These are phyloP conservation scores for Nigrograna mackinnonii DNA, from an alignment of 2,329 filamentous ascomycete genomes.

Conservation along the genomic window DNA sequence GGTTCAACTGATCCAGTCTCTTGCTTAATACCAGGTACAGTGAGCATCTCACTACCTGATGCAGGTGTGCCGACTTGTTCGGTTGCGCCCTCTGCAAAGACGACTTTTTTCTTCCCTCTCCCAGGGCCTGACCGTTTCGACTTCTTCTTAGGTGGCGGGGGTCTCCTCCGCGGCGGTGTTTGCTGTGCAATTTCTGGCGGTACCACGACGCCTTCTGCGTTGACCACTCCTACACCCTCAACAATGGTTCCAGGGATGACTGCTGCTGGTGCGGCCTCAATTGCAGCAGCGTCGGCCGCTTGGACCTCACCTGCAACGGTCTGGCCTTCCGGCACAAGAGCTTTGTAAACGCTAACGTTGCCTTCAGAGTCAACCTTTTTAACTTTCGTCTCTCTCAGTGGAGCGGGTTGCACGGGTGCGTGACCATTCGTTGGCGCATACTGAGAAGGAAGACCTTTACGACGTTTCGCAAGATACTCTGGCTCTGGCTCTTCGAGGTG, in stretches of 20 bases:
- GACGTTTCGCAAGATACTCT: slow-evolving; percentile 65
- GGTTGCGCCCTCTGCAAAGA: slow-evolving; percentile 55
- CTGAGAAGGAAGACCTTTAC: slow-evolving; percentile 59
- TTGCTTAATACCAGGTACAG: slow-evolving; percentile 33
- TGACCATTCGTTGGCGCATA: slow-evolving; percentile 24
- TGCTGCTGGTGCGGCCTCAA: slow-evolving; percentile 49
- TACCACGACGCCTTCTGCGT: slow-evolving; percentile 63
- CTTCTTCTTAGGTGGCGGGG: slow-evolving; percentile 80
- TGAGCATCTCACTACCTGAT: slow-evolving; percentile 27
- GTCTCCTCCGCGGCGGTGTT: slow-evolving; percentile 63
- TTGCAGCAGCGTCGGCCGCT: slow-evolving; percentile 52
- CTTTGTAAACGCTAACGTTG: slow-evolving; percentile 81
- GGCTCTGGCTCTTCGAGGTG: slow-evolving; percentile 62
- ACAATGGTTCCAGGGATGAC: slow-evolving; percentile 63
- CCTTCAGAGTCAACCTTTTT: slow-evolving; percentile 75
- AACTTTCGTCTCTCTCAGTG: slow-evolving; percentile 80
- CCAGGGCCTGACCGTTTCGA: slow-evolving; percentile 69
- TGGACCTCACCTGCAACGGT: slow-evolving; percentile 81
- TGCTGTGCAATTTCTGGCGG: slow-evolving; percentile 49
- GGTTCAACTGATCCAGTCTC: slow-evolving; percentile 45
- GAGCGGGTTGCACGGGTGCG: slow-evolving; percentile 18
- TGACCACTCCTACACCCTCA: slow-evolving; percentile 63
- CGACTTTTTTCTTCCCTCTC: slow-evolving; percentile 76
- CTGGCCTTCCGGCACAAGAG: slow-evolving; percentile 79
- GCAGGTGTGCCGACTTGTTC: slow-evolving; percentile 30